Conservation (phyloP, 371 early-diverging fungal genomes). For the Mucor ambiguus region DNA sequence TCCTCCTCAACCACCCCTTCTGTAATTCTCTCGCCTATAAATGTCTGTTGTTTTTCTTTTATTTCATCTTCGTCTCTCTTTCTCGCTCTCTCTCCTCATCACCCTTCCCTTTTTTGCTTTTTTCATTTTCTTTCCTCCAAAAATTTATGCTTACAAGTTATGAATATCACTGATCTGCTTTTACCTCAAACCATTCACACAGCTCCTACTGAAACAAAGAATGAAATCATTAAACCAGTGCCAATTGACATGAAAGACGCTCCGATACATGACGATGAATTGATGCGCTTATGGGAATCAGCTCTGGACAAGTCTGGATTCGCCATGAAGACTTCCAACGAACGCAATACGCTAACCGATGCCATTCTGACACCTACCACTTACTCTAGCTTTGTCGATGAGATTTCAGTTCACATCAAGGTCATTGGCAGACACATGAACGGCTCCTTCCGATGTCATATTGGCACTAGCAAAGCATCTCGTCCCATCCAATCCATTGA, state of each 20-base stretch:
- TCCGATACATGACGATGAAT: slow-evolving; percentile 18
- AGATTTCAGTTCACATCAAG: slow-evolving; percentile 45
- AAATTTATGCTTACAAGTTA: neutral
- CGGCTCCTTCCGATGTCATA: slow-evolving; percentile 47
- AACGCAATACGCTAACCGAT: slow-evolving; percentile 40
- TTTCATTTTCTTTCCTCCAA: neutral
- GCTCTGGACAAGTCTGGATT: slow-evolving; percentile 29
- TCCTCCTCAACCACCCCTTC: neutral
- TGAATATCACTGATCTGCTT: slow-evolving; percentile 22
- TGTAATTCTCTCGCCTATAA: neutral
- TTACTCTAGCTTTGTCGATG: slow-evolving; percentile 9
- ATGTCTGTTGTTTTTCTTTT: neutral
- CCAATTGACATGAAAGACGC: neutral
- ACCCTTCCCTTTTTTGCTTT: neutral
- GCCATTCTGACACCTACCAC: slow-evolving; percentile 20
- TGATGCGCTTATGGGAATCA: slow-evolving; percentile 31
- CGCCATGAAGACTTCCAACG: slow-evolving; percentile 14
- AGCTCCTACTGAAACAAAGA: neutral
- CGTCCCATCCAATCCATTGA: slow-evolving; percentile 44
- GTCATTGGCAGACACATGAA: slow-evolving; percentile 49
- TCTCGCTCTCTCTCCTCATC: neutral
- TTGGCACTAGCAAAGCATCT: slow-evolving; percentile 49
- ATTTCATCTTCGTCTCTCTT: neutral
- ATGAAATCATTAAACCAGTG: neutral
- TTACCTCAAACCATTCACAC: neutral